These are phyloP conservation scores for Starmerella apis DNA, from an alignment of 805 yeast species.

Conservation along the genomic window DNA sequence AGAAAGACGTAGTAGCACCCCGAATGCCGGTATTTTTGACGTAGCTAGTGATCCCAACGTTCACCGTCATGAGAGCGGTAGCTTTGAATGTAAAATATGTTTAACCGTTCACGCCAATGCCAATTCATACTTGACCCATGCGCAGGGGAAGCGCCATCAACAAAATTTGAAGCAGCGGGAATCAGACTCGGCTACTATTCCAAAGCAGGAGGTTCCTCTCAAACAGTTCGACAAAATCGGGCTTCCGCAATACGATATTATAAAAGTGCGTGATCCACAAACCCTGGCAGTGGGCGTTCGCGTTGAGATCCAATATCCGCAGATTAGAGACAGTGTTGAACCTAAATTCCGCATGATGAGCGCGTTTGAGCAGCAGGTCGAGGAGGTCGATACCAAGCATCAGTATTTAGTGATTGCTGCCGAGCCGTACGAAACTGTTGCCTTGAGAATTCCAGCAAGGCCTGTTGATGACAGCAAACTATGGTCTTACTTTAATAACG, in stretches of 20 bases:
- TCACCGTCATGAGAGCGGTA: conserved; percentile 38
- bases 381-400: conserved; percentile 39
- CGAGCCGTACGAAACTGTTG: conserved; percentile 80
- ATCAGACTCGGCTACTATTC: conserved; percentile 27
- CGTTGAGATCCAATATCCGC: conserved; percentile 49
- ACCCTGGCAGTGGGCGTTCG: conserved; percentile 54
- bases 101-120: conserved; percentile 72
- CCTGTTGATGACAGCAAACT: conserved; percentile 37
- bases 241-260: conserved; percentile 56
- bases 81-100: conserved; percentile 75
- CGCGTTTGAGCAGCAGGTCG: conserved; percentile 53
- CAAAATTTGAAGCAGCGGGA: conserved; percentile 59
- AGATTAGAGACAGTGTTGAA: conserved; percentile 36
- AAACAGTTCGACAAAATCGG: conserved; percentile 47
- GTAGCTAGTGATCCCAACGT: neutral
- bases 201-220: conserved; percentile 1
- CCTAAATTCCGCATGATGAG: conserved; percentile 73
- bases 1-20: neutral
- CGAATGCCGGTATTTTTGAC: neutral
- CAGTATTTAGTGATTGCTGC: conserved; percentile 75
- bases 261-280: conserved; percentile 56
- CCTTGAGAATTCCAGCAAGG: conserved; percentile 58
- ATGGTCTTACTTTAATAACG: conserved; percentile 62
- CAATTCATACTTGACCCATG: conserved; percentile 70
- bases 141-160: conserved; percentile 76